Evolutionary conservation across 2,329 filamentous ascomycete species (phyloP), one percentile per base, ranked within the genome.

Genomic region (Sphaerulina musiva): DNA sequence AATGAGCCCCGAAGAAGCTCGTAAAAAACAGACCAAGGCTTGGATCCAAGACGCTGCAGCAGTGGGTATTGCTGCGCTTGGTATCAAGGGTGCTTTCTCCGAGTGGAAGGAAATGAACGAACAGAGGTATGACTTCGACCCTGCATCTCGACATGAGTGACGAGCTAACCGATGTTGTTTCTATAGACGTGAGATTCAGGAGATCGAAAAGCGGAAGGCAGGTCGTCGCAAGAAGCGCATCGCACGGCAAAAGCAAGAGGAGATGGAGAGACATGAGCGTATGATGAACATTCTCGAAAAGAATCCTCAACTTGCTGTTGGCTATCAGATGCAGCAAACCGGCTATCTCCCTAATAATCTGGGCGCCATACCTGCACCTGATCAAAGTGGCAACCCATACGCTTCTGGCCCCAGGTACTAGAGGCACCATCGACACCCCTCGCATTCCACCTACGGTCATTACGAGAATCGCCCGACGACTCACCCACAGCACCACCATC

Each of bases 51-150:
- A 86, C 69, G 80, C 77, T 31, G 80, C 83, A n/a, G 82, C 80
- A 59, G 75, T 86, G 32, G 83, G 83, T 58, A 80, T 87, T 61
- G 82, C 83, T 31, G 82, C 81, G 23, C 73, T 86, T 51, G 83
- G 84, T 68, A 82, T 86, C 72, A 85, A 85, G 68, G 78, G 80
- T 48, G 83, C 83, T 11, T 77, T 82, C 64, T 76, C 75, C 4
- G 82, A 85, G 68, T 86, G 84, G 81, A 83, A 85, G 69, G 80
- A 85, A 66, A 81, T 82, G 70, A 80, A 81, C 55, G 78, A 84
- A 68, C 77, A 83, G 67, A 76, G 80, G 56, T 77, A 79, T 60
- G 76, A 78, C 39, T 50, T n/a, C 23, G 29, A 41, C 46, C 45
- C 17, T 48, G 23, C 17, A 44, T 48, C 46, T 48, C 41, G 38